phyloP scores from a whole-genome alignment of 1,284 basidiomycete species.

The Marasmius oreades region DNA sequence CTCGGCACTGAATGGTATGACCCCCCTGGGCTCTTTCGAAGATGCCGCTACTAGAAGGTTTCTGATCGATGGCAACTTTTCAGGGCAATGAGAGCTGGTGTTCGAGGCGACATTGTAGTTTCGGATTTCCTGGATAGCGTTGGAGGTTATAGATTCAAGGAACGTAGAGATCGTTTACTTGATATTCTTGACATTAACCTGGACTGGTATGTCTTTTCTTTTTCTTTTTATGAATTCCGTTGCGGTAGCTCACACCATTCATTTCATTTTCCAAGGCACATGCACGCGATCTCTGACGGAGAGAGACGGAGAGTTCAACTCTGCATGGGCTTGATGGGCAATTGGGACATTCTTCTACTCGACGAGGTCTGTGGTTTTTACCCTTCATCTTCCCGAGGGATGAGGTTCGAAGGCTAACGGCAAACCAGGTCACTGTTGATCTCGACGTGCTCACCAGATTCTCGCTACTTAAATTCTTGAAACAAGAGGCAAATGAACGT shows the following conservation, averaged over 20 bases:
- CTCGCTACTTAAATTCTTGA: not conserved
- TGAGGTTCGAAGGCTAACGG: not conserved
- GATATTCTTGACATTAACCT: slow-evolving; percentile 94
- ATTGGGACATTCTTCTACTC: slow-evolving; percentile 90
- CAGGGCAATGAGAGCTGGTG: slow-evolving; percentile 97
- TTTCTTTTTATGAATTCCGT: not conserved
- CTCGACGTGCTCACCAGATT: slow-evolving; percentile 1
- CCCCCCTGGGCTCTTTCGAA: not conserved
- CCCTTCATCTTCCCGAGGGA: no score
- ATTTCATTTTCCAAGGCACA: slow-evolving; percentile 39
- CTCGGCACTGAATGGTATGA: slow-evolving; percentile 87
- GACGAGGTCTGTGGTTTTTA: slow-evolving; percentile 67
- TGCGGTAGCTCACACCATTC: not conserved
- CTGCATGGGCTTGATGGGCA: slow-evolving; percentile 93
- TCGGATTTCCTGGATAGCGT: slow-evolving; percentile 91
- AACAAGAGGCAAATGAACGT: not conserved
- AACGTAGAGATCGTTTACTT: slow-evolving; percentile 80
- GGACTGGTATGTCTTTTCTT: slow-evolving; percentile 51
- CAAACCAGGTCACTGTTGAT: not conserved
- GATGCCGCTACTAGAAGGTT: not conserved
- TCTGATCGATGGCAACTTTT: slow-evolving; percentile 26
- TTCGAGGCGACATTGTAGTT: slow-evolving; percentile 87
- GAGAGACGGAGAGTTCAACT: slow-evolving; percentile 91
- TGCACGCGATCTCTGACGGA: no score
- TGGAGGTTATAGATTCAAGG: slow-evolving; percentile 92